phyloP scores from a whole-genome alignment of 768 basidiomycete species.

The Mycena crocata region DNA sequence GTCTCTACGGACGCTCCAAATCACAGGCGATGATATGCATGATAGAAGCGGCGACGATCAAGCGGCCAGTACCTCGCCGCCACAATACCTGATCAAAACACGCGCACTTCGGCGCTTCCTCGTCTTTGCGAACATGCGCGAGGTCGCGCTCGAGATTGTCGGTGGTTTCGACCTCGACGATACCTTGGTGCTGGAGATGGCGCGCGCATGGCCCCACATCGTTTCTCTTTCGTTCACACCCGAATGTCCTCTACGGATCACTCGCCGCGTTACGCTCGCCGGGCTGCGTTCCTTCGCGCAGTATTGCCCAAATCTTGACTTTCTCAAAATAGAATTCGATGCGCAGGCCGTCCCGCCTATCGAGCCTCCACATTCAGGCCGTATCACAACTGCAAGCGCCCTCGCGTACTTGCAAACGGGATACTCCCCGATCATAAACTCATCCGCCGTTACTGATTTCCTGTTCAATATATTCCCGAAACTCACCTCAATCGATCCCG shows the following conservation, averaged over 20 bases:
- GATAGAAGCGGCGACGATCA: too few relatives aligned
- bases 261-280: background rate
- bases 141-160: background rate
- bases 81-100: too few relatives aligned
- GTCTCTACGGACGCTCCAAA: too few relatives aligned
- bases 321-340: background rate
- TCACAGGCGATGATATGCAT: too few relatives aligned
- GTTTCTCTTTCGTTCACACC: background rate
- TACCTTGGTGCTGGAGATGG: background rate
- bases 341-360: background rate
- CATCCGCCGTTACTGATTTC: background rate
- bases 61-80: too few relatives aligned
- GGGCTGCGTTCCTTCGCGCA: background rate
- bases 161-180: background rate
- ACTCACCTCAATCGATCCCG: too few relatives aligned
- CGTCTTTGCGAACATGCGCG: background rate
- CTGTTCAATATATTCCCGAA: background rate
- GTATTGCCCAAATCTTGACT: background rate
- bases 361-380: background rate
- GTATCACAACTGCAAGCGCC: too few relatives aligned
- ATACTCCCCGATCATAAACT: background rate
- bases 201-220: background rate
- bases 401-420: background rate
- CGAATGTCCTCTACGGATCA: background rate
- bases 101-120: background rate